Evolutionary conservation across 306 rosid species (phyloP).

Genomic region (Fragaria iinumae): DNA sequence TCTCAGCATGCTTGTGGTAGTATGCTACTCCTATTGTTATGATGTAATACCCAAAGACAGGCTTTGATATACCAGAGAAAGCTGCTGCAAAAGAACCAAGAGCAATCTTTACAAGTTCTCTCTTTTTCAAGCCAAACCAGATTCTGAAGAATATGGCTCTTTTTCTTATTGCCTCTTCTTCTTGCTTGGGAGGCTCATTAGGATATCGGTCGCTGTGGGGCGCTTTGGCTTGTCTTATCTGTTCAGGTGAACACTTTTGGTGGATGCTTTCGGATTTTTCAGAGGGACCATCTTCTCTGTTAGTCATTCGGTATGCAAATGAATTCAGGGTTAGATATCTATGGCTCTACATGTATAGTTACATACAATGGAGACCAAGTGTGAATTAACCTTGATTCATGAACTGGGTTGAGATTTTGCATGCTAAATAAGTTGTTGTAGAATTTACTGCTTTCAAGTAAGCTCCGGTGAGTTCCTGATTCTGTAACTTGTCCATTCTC

Average conservation of each 20-base stretch:
- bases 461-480: conserved; percentile 68
- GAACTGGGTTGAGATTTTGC: conserved; percentile 64
- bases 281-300: conserved; percentile 43
- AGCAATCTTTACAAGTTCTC: conserved; percentile 53
- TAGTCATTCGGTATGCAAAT: conserved; percentile 28
- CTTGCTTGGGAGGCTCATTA: conserved; percentile 24
- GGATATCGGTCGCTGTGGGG: conserved; percentile 16
- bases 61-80: conserved; percentile 86
- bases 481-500: conserved; percentile 68
- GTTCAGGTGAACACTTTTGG: conserved; percentile 38
- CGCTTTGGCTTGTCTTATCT: conserved; percentile 32
- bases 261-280: conserved; percentile 31
- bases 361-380: background rate
- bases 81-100: conserved; percentile 49
- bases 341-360: background rate
- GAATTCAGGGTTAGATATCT: conserved; percentile 28
- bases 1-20: conserved; percentile 42
- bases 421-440: conserved; percentile 57
- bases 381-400: conserved; percentile 43
- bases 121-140: conserved; percentile 63
- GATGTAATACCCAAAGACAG: conserved; percentile 71
- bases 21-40: conserved; percentile 84
- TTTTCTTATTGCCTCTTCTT: conserved; percentile 35
- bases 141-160: conserved; percentile 61
- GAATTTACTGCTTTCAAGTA: conserved; percentile 62